phyloP scores from a whole-genome alignment of 305 asterid genomes.

The Solanum hybrid region DNA sequence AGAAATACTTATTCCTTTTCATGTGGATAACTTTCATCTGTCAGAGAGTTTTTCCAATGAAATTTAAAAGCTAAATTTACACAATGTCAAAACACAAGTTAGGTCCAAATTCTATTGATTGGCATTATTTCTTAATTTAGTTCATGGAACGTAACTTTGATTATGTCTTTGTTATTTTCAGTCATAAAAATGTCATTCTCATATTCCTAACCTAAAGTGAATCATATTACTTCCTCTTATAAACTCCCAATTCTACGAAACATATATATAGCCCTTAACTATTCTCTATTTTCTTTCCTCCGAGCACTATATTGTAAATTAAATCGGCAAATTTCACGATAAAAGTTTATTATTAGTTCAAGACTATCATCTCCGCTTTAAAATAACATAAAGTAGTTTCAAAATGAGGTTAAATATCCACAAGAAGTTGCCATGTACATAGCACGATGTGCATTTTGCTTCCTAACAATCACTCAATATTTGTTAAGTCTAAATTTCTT shows the following conservation, averaged over 20 bases:
- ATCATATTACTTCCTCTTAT: neutral
- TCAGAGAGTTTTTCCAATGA: neutral
- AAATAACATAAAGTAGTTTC: no score
- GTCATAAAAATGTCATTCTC: neutral
- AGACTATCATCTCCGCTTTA: no score
- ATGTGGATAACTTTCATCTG: neutral
- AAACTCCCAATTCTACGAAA: neutral
- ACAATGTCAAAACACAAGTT: neutral
- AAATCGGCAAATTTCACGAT: neutral
- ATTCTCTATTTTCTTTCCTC: neutral
- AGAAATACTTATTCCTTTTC: neutral
- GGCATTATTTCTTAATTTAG: neutral
- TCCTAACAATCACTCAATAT: neutral
- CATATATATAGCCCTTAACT: no score
- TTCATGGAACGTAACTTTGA: neutral
- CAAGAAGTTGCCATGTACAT: neutral
- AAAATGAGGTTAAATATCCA: neutral
- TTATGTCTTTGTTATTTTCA: neutral
- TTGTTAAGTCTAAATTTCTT: neutral
- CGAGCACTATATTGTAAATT: neutral
- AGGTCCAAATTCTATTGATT: neutral
- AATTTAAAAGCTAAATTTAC: neutral
- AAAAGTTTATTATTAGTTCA: neutral
- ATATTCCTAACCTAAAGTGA: neutral
- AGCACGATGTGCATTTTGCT: neutral